These are phyloP conservation scores for Hyparrhenia diplandra DNA, from an alignment of 176 grass and related monocot genomes.

Conservation along the genomic window DNA sequence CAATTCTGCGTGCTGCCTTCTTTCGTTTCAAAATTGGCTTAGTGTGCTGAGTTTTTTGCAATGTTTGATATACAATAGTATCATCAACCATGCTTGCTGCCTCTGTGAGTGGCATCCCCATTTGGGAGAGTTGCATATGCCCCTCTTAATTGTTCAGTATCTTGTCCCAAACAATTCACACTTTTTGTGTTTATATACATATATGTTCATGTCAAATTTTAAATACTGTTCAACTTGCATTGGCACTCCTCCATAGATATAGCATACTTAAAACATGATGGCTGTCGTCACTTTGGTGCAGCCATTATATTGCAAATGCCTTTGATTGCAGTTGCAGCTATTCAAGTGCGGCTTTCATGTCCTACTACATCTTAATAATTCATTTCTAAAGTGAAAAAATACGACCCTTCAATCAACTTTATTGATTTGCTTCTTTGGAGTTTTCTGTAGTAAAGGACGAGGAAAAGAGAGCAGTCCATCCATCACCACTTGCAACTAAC, in stretches of 20 bases:
- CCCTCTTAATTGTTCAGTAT: not conserved
- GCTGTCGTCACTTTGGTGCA: not conserved
- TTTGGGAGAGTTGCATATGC: conserved; percentile 1
- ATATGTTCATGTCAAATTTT: not conserved
- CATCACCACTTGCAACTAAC: not conserved
- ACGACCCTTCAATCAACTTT: not conserved
- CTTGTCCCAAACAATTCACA: not conserved
- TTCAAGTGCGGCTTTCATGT: conserved; percentile 12
- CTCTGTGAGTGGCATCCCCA: conserved; percentile 8
- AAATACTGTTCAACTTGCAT: no score
- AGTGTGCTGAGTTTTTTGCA: not conserved
- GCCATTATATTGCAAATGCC: not conserved
- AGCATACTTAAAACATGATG: not conserved
- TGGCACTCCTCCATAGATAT: not conserved
- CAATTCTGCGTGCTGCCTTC: not conserved
- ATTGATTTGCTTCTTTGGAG: not conserved
- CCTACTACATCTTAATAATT: conserved; percentile 31
- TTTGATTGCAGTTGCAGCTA: not conserved
- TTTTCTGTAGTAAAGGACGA: conserved; percentile 1
- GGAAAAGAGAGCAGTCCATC: not conserved
- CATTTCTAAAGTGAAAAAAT: conserved; percentile 13
- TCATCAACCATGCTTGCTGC: conserved; percentile 1
- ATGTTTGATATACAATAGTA: not conserved
- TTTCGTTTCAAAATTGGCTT: not conserved
- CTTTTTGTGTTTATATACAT: not conserved